Evolutionary conservation across 441 rosid species (phyloP), one percentile per base, ranked within the genome.

Genomic region (Gossypium trilobum): DNA sequence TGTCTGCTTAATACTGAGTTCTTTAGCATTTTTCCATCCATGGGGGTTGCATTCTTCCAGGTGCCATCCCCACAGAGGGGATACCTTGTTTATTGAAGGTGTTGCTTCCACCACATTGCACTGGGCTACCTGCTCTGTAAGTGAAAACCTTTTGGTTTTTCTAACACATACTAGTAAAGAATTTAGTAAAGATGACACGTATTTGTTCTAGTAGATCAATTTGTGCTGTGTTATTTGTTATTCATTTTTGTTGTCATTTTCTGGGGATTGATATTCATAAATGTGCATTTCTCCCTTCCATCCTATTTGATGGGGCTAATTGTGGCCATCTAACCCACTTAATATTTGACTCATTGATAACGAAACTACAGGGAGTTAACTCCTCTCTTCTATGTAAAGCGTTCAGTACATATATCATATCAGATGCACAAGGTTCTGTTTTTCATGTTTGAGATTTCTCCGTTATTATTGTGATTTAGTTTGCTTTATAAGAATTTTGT

Each of bases 21-120:
- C 68, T 25, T 5, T 58, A 29, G 72, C 55, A 22, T 11, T 22
- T 62, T 62, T 20, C 58, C 27, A 29, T 25, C 29, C 42, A 10
- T 71, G 62, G 74, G 42, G 74, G 42, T 58, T 75, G 27, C 42
- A 20, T 27, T 16, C 36, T 74, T 74, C 51, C 77, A 92, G 99
- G 99, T 82, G 97, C 84, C 80, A 82, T 95, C 80, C 92, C 93
- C 60, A 91, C 97, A 5, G 99, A 95, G 80, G 99, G 99, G 72
- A 92, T 95, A 81, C 99, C 99, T 78, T 92, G 88, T 83, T 83
- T 95, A 79, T 84, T 92, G 85, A 92, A 88, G 85, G 97, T 95
- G 74, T 74, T 95, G 77, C 97, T 95, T 76, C 99, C 99, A 70
- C 82, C 90, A 78, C 91, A 78, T 50, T 95, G 97, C 80, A 80